Evolutionary conservation across 768 basidiomycete genomes (phyloP), one percentile per base, ranked within the genome.

Genomic region (Tulasnella sp.): DNA sequence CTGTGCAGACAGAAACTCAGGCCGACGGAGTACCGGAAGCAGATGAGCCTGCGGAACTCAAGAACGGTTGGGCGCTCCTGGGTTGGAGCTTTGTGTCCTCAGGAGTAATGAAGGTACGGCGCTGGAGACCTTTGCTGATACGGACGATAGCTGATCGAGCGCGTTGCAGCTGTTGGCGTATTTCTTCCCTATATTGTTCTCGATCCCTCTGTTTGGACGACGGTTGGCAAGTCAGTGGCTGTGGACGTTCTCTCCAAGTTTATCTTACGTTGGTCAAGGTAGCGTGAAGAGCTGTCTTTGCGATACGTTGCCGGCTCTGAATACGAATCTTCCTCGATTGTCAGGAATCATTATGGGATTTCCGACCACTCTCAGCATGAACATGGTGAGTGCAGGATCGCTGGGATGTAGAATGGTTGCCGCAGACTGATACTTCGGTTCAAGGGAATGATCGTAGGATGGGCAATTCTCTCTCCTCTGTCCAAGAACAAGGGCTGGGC

Each of bases 261-360:
- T 97, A 34, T 95, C 94, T 0, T 98, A 98, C 84, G 92, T 98
- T 54, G 96, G 96, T 0, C 96, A 97, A 90, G 96, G 95, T 92
- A 76, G 60, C 82, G 22, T 24, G 48, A 40, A n/a, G 83, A 78
- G 14, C 79, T 50, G 64, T 78, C 79, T 40, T 79, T 79, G 16
- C 37, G 79, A 78, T 64, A 69, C 69, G 73, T 78, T 34, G 54
- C 76, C 77, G 79, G 31, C 75, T 24, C 34, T 79, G 34, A 77
- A 22, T n/a, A 75, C 77, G 58, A 37, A 44, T 42, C 48, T 54
- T n/a, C 2, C 24, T 12, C 9, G 24, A 7, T n/a, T 54, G 22
- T 12, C 46, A 93, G 94, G 96, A 7, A 96, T 98, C 81, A 98
- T 98, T 83, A 99, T 99, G 97, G 97, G 97, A 5, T 95, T 97